Evolutionary conservation across 2,329 filamentous ascomycete genomes (phyloP).

Genomic region (Thelonectria olida): DNA sequence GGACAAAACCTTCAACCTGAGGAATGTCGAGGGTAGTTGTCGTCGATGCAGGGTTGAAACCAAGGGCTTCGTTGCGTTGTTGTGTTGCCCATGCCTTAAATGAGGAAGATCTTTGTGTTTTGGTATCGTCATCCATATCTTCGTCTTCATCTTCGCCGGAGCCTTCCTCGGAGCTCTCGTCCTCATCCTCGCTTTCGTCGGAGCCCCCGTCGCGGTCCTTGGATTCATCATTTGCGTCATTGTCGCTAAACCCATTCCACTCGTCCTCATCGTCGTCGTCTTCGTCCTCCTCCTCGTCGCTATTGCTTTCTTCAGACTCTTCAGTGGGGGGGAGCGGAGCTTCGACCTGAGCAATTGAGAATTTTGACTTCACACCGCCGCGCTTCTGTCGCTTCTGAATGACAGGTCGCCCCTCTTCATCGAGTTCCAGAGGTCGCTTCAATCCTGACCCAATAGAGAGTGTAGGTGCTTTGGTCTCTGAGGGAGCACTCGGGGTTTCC

Average conservation of each 20-base stretch:
- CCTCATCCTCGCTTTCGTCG: conserved; percentile 34
- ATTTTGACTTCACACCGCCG: conserved; percentile 66
- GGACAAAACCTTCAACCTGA: conserved; percentile 69
- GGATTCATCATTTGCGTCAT: conserved; percentile 45
- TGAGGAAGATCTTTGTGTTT: conserved; percentile 61
- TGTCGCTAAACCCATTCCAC: conserved; percentile 70
- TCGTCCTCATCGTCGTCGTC: conserved; percentile 53
- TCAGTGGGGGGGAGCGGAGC: conserved; percentile 50
- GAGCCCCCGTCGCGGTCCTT: conserved; percentile 36
- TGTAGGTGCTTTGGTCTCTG: conserved; percentile 8
- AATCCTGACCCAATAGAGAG: conserved; percentile 75
- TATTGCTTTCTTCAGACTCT: conserved; percentile 33
- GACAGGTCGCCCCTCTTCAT: conserved; percentile 81
- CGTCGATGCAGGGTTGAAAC: conserved; percentile 62
- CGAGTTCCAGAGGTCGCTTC: conserved; percentile 85
- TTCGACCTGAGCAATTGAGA: conserved; percentile 54
- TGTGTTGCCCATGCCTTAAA: conserved; percentile 95
- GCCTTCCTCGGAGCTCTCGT: conserved; percentile 38
- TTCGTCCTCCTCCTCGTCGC: conserved; percentile 26
- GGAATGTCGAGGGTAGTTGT: conserved; percentile 60
- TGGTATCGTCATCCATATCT: conserved; percentile 42
- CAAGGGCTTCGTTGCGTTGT: conserved; percentile 85
- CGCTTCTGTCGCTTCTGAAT: conserved; percentile 84
- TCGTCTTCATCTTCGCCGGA: conserved; percentile 43
- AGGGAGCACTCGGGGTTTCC: conserved; percentile 11